Evolutionary conservation across 306 rosid genomes (phyloP), one percentile per base, ranked within the genome.

Genomic region (Lathyrus oleraceus): DNA sequence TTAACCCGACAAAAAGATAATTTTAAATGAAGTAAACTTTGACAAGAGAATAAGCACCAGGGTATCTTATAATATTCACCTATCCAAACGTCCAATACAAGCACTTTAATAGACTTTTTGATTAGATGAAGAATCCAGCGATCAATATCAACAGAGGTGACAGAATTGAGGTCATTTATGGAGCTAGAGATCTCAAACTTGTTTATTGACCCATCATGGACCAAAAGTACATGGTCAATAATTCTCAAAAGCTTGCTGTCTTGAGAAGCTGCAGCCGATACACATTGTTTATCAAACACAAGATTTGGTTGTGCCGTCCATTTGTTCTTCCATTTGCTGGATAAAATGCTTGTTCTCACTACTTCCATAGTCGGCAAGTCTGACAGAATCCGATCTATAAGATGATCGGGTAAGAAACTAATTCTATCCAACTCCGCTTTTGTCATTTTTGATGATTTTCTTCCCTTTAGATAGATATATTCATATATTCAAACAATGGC

Each of bases 211-310:
- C 88, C 92, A 30, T 61, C 16, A 70, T 87, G 89, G 69, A 85
- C 85, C 49, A 86, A 76, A 59, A 89, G 89, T 15, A 89, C 90
- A 30, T 77, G 88, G 81, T 89, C 90, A 42, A 89, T 47, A 52
- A 78, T 77, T 65, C 72, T 77, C 17, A 54, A 75, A 49, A 17
- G 17, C 5, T 51, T 49, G 1, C 0, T 51, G 52, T 45, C 19
- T 45, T n/a, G 9, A 2, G 52, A 45, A 45, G 9, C 49, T 13
- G 15, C 2, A n/a, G 7, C 20, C 2, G 20, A n/a, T 2, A 45
- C 3, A n/a, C 19, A n/a, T 14, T 45, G 3, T 45, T n/a, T n/a
- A 45, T 45, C 52, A 45, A 45, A 45, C 20, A 45, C 52, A n/a
- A 45, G 52, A 45, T n/a, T 45, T 45, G 52, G 52, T 5, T 13